phyloP scores from a whole-genome alignment of 2,329 filamentous ascomycete species.

The Penicillium concentricum region DNA sequence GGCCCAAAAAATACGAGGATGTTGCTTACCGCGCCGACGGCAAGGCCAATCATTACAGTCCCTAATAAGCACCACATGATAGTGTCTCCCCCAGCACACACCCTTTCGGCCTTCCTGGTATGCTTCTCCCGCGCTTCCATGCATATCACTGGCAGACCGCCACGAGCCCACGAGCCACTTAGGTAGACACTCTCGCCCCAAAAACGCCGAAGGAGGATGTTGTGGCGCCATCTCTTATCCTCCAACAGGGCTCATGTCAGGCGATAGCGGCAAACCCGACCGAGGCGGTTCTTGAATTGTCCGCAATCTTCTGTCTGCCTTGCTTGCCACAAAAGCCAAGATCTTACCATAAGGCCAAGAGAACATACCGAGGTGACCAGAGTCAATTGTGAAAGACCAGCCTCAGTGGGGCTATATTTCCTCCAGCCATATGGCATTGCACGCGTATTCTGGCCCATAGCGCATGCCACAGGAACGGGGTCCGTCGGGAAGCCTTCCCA shows the following conservation, averaged over 20 bases:
- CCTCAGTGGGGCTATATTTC: slow-evolving; percentile 1
- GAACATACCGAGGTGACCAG: background rate
- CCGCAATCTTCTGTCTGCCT: background rate
- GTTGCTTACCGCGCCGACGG: background rate
- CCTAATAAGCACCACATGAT: slow-evolving; percentile 6
- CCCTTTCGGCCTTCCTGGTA: background rate
- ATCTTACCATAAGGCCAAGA: background rate
- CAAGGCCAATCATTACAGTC: background rate
- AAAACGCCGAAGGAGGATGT: background rate
- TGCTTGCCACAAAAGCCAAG: background rate
- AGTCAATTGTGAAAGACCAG: background rate
- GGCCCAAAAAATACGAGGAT: background rate
- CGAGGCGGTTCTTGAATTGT: background rate
- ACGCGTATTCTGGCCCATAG: slow-evolving; percentile 6
- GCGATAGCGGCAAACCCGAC: background rate
- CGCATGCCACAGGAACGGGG: slow-evolving; percentile 13
- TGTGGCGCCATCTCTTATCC: slow-evolving; percentile 4
- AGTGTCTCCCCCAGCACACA: background rate
- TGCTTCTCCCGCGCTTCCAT: slow-evolving; percentile 33
- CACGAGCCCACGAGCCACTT: slow-evolving; percentile 14
- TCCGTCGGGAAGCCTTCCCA: slow-evolving; percentile 21
- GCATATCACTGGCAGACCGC: slow-evolving; percentile 24
- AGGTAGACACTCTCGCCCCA: background rate
- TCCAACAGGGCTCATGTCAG: background rate
- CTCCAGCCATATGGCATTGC: slow-evolving; percentile 7